Percentiles rank a stretch among this genome's conserved stretches.
phyloP scores from a whole-genome alignment of 148 eudicot genomes.

The Heliamphora exappendiculata region DNA sequence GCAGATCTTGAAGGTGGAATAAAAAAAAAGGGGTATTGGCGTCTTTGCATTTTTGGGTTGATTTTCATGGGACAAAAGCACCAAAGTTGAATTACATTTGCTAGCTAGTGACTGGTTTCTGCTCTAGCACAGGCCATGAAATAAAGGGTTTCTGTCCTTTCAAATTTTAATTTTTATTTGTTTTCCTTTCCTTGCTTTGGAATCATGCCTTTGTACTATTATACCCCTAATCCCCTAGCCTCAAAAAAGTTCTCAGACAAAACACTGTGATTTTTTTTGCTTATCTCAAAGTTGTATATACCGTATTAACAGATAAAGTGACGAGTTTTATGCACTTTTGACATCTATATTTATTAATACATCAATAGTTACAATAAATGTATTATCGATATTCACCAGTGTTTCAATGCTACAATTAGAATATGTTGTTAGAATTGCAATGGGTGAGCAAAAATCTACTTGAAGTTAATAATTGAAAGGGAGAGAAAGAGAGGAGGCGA shows the following conservation, averaged over 20 bases:
- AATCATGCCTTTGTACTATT: slow-evolving; percentile 5
- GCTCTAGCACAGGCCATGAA: slow-evolving; percentile 7
- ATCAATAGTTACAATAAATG: too few relatives aligned
- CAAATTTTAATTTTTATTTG: neutral
- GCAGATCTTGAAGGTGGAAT: too few relatives aligned
- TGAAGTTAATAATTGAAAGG: neutral
- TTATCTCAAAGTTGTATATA: slow-evolving; percentile 11
- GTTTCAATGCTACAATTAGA: too few relatives aligned
- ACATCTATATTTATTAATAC: too few relatives aligned
- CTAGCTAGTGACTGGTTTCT: neutral
- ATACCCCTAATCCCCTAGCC: neutral
- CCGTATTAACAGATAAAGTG: too few relatives aligned
- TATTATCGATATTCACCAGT: too few relatives aligned
- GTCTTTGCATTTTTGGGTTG: too few relatives aligned
- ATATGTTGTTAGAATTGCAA: neutral
- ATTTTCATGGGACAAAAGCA: neutral
- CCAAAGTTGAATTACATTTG: neutral
- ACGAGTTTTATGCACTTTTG: too few relatives aligned
- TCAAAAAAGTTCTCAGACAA: neutral
- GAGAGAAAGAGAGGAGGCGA: neutral
- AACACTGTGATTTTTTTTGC: neutral
- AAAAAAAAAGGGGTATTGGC: too few relatives aligned
- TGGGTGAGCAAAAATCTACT: slow-evolving; percentile 4
- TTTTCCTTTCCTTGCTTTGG: slow-evolving; percentile 2
- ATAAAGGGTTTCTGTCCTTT: neutral